A percentile compares a stretch with the other conserved stretches of the same genome.
Evolutionary conservation across 192 early-diverging fungal genomes (phyloP).

Genomic region (Podila verticillata): DNA sequence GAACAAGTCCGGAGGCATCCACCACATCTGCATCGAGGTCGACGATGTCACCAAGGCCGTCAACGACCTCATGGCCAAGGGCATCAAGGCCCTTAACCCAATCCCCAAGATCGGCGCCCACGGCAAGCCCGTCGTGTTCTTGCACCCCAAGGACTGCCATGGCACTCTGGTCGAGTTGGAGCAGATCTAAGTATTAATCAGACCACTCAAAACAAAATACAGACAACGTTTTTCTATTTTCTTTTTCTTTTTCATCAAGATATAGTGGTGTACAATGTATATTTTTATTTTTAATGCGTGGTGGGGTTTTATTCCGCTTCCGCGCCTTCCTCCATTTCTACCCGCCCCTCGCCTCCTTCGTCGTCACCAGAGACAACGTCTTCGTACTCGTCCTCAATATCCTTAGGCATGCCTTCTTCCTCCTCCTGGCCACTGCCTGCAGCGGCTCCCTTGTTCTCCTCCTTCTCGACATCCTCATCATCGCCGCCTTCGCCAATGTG

Average conservation of each 20-base stretch:
- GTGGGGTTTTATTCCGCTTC: no score
- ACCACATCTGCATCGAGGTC: constrained; percentile 86
- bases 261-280: no score
- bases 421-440: not conserved
- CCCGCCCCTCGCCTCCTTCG: no score
- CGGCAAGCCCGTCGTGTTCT: constrained; percentile 80
- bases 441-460: no score
- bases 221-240: not conserved
- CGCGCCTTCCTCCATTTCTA: no score
- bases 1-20: constrained; percentile 84
- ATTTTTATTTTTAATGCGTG: no score
- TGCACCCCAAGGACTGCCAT: constrained; percentile 87
- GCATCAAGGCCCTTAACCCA: constrained; percentile 70
- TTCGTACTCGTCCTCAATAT: constrained; percentile 3
- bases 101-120: constrained; percentile 88
- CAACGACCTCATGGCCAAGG: constrained; percentile 67
- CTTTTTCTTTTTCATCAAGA: no score
- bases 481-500: not conserved
- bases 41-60: constrained; percentile 75
- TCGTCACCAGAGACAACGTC: not conserved
- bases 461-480: not conserved
- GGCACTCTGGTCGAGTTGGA: constrained; percentile 84
- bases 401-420: not conserved
- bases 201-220: not conserved
- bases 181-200: constrained; percentile 42